Conservation (phyloP, 192 early-diverging fungal genomes). For the Coemansia sp. region DNA sequence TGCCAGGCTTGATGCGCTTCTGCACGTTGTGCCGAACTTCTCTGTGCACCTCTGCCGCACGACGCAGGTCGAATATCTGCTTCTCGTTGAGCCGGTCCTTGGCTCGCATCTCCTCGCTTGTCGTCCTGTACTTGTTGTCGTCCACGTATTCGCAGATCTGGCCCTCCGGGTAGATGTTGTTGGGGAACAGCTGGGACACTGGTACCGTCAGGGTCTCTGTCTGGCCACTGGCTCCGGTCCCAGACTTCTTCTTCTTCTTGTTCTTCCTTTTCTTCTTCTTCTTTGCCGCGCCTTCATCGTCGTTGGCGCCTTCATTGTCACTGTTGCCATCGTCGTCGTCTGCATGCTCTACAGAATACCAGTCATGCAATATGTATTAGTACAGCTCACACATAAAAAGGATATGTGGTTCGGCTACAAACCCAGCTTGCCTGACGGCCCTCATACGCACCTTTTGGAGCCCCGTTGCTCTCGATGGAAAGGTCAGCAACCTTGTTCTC, state of each 20-base stretch:
- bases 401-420: not conserved
- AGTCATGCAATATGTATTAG: not conserved
- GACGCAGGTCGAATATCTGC: constrained; percentile 78
- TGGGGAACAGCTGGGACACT: constrained; percentile 77
- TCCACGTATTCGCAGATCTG: constrained; percentile 83
- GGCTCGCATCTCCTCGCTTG: constrained; percentile 89
- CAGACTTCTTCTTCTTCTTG: constrained; percentile 62
- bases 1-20: constrained; percentile 85
- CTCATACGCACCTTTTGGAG: constrained; percentile 19
- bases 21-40: constrained; percentile 83
- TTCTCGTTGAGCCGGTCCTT: constrained; percentile 71
- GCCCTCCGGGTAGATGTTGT: constrained; percentile 77
- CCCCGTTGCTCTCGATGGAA: constrained; percentile 8
- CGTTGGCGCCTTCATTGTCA: constrained; percentile 9
- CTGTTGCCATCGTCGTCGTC: not conserved
- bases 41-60: constrained; percentile 93
- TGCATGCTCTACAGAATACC: not conserved
- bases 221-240: constrained; percentile 51
- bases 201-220: constrained; percentile 71
- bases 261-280: constrained; percentile 62
- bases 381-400: not conserved
- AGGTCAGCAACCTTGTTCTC: constrained; percentile 16
- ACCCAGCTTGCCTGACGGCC: too few relatives aligned
- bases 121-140: constrained; percentile 85
- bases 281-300: constrained; percentile 14